phyloP scores from a whole-genome alignment of 2,329 filamentous ascomycete genomes.

The Pseudogymnoascus sp. region DNA sequence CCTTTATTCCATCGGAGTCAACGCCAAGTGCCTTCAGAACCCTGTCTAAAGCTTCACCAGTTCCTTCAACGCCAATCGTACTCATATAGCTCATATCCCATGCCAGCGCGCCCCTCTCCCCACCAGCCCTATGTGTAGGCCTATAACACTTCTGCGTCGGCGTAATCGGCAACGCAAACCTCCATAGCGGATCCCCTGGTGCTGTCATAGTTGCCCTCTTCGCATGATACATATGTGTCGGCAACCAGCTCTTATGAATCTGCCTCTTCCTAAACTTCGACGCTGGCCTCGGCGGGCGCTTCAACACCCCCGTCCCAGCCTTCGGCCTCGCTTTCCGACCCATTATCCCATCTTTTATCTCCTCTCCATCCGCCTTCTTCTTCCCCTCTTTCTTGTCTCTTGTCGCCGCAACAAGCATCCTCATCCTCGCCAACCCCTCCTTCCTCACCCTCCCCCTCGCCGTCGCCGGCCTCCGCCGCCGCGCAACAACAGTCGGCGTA shows the following conservation, averaged over 20 bases:
- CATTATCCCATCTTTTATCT: slow-evolving; percentile 27
- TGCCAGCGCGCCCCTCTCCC: slow-evolving; percentile 66
- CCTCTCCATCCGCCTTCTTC: slow-evolving; percentile 23
- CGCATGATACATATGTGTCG: slow-evolving; percentile 88
- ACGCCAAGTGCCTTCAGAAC: slow-evolving; percentile 61
- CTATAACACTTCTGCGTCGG: slow-evolving; percentile 87
- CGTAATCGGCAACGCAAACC: slow-evolving; percentile 76
- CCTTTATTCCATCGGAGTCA: slow-evolving; percentile 49
- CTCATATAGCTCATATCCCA: slow-evolving; percentile 96
- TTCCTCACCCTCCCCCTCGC: slow-evolving; percentile 56
- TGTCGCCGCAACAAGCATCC: slow-evolving; percentile 52
- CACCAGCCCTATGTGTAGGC: slow-evolving; percentile 72
- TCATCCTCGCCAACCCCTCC: slow-evolving; percentile 67
- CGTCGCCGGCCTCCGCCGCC: slow-evolving; percentile 52
- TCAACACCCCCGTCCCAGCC: slow-evolving; percentile 62
- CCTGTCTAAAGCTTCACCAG: slow-evolving; percentile 52
- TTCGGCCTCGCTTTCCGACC: slow-evolving; percentile 49
- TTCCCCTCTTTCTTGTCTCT: slow-evolving; percentile 35
- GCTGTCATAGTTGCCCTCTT: slow-evolving; percentile 86
- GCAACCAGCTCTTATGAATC: slow-evolving; percentile 83
- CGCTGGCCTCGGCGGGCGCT: slow-evolving; percentile 52
- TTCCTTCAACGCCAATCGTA: slow-evolving; percentile 71
- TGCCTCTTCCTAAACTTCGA: slow-evolving; percentile 79
- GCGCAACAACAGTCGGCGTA: slow-evolving; percentile 67
- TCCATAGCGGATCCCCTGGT: slow-evolving; percentile 74